Base-by-base conservation (phyloP, 2,329 filamentous ascomycete genomes). In the Xylaria sp. region DNA sequence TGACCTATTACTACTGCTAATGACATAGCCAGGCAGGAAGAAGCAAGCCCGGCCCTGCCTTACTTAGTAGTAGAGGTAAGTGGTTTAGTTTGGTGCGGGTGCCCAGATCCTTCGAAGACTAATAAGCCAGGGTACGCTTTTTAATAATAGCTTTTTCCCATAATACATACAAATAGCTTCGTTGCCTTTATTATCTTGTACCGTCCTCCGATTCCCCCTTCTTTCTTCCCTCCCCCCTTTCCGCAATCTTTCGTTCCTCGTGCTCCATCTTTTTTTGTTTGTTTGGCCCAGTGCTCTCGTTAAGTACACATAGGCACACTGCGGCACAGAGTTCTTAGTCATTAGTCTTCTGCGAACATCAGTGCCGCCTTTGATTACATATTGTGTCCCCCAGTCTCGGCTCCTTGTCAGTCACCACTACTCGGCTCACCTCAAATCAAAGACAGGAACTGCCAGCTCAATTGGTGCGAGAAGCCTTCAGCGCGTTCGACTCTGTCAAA, bases 91-190 rank as follows among this genome's bases (percentile, higher is more conserved):
- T 18, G 63, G 63, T 64, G 67, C 57, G 55, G 63, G 40, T 64
- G 60, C 42, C 63, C 61, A 71, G 67, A 71, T 71, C 69, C 69
- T 69, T 70, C 68, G 23, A 65, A 60, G 42, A 65, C 61, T 69
- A 69, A 69, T 65, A 54, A 54, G 62, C 66, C 58, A 60, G 66
- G 66, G 66, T 58, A 29, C 18, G 25, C 32, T 35, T 62, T 64
- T 61, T 64, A 64, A 64, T 68, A 64, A 59, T 67, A 67, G 59
- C 57, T 54, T 65, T 68, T 66, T 68, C 47, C 65, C 23, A 44
- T 64, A 62, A 51, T 60, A 63, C 57, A 16, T 70, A 70, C 70
- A 62, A 68, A 66, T 70, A 68, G 63, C 70, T 66, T 71, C 57
- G 61, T 69, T 21, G 54, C 68, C 69, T 70, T 71, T 60, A 63